Evolutionary conservation across 768 basidiomycete species (phyloP).

Genomic region (Suillus cothurnatus): DNA sequence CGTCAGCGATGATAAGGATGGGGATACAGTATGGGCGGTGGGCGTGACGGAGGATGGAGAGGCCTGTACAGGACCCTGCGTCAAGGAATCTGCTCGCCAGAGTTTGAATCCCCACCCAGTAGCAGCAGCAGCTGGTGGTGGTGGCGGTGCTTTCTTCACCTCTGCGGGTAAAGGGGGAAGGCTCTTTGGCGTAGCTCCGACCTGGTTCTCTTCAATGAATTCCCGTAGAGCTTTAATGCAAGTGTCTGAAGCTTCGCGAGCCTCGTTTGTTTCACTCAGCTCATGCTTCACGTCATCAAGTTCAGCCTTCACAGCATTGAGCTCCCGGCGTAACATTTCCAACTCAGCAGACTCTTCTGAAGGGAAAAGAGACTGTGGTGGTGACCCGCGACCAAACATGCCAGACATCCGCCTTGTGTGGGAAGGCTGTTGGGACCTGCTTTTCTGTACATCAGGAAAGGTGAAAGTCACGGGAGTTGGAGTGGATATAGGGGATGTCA

Average conservation of each 20-base stretch:
- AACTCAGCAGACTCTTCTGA: slow-evolving; percentile 44
- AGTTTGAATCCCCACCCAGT: slow-evolving; percentile 72
- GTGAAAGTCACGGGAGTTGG: slow-evolving; percentile 39
- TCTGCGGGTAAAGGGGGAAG: slow-evolving; percentile 30
- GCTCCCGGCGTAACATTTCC: slow-evolving; percentile 61
- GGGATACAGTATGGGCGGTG: slow-evolving; percentile 14
- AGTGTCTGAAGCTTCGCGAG: slow-evolving; percentile 82
- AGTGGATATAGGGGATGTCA: slow-evolving; percentile 37
- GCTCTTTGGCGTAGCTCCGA: slow-evolving; percentile 43
- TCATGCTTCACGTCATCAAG: slow-evolving; percentile 68
- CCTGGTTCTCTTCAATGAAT: slow-evolving; percentile 76
- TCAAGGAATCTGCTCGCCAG: slow-evolving; percentile 51
- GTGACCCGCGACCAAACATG: slow-evolving; percentile 53
- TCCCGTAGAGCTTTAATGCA: slow-evolving; percentile 82
- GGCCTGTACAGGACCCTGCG: slow-evolving; percentile 25
- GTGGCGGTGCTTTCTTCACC: slow-evolving; percentile 28
- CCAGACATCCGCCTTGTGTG: slow-evolving; percentile 49
- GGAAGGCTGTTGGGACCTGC: slow-evolving; percentile 27
- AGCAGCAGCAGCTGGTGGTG: slow-evolving; percentile 31
- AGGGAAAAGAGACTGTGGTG: slow-evolving; percentile 40
- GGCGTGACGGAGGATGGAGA: slow-evolving; percentile 21
- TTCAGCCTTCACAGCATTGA: slow-evolving; percentile 55
- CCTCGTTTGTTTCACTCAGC: slow-evolving; percentile 78
- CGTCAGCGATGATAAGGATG: slow-evolving; percentile 24
- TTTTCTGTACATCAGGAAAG: slow-evolving; percentile 26